Evolutionary conservation across 331 rosid species (phyloP).

Genomic region (Malus hybrid): DNA sequence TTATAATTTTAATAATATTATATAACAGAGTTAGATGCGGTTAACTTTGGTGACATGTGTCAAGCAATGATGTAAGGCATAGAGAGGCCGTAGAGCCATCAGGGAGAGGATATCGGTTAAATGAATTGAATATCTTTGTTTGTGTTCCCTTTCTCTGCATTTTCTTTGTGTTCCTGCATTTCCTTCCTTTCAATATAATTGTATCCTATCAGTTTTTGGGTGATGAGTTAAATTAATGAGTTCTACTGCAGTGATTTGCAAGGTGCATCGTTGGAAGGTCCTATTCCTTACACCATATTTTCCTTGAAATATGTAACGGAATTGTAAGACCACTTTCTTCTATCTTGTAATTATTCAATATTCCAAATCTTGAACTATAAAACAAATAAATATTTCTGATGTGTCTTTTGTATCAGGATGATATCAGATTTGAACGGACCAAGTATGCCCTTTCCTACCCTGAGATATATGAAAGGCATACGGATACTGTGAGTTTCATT

Average conservation of each 20-base stretch:
- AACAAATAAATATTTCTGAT: slow-evolving; percentile 10
- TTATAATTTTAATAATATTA: too few species aligned
- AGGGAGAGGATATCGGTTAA: too few species aligned
- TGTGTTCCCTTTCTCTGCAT: too few species aligned
- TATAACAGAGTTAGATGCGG: too few species aligned
- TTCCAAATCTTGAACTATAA: not conserved
- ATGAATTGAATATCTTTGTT: too few species aligned
- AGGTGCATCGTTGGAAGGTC: slow-evolving; percentile 71
- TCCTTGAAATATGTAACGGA: slow-evolving; percentile 30
- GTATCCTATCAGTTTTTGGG: too few species aligned
- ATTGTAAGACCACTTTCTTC: slow-evolving; percentile 42
- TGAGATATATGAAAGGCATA: slow-evolving; percentile 28
- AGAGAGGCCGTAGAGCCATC: too few species aligned
- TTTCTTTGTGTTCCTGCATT: too few species aligned
- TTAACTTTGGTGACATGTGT: too few species aligned
- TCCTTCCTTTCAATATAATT: too few species aligned
- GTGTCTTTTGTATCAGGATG: slow-evolving; percentile 39
- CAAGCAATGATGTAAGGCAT: too few species aligned
- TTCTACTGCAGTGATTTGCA: slow-evolving; percentile 42
- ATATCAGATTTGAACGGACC: slow-evolving; percentile 62
- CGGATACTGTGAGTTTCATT: slow-evolving; percentile 38
- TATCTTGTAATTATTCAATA: not conserved
- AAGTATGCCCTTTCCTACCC: slow-evolving; percentile 41
- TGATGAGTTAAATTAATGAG: too few species aligned
- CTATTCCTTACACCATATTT: slow-evolving; percentile 54